Base-by-base conservation (phyloP, 202 grass and related monocot genomes). In the Panicum hallii region DNA sequence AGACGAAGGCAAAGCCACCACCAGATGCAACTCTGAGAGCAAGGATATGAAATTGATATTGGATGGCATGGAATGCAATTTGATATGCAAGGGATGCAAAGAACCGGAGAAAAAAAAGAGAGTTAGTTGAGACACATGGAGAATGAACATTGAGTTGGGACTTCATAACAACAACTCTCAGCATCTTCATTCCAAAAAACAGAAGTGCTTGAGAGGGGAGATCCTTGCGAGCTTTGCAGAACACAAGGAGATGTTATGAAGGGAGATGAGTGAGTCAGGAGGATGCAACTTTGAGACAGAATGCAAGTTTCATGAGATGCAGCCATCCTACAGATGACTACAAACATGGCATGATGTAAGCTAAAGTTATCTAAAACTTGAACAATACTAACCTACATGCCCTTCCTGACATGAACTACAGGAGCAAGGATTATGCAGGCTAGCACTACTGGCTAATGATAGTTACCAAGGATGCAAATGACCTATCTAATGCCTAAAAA, bases 131-230 rank as follows among this genome's bases (percentile, higher is more conserved):
- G 38, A 68, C 4, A 53, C 11, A 54, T 79, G 58, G 54, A 56
- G 65, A 42, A 74, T 15, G 47, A 46, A 48, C 44, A 41, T 56
- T 16, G 20, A n/a, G 78, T 36, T 15, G 48, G 79, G 34, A 47
- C 45, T 80, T 84, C 69, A 79, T 87, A 49, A 83, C 67, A 80
- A 74, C 88, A 57, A 53, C 62, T 84, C 80, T 85, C 79, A 54
- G 79, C 85, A 63, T 89, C 87, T 89, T 89, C 94, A 70, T 90
- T 90, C 55, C 79, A 94, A 97, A 97, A 93, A 86, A 89, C 75
- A 89, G 90, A 92, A 97, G 92, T 92, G 89, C 73, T 74, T 80
- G 83, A 42, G 11, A 54, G 65, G 48, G 75, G 62, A 66, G 14
- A 86, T 47, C 47, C 67, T 56, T 73, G 68, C 49, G 64, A 61